A percentile compares a stretch with the other conserved stretches of the same genome.
phyloP scores from a whole-genome alignment of 2,329 filamentous ascomycete genomes.

The Fusarium sp. region DNA sequence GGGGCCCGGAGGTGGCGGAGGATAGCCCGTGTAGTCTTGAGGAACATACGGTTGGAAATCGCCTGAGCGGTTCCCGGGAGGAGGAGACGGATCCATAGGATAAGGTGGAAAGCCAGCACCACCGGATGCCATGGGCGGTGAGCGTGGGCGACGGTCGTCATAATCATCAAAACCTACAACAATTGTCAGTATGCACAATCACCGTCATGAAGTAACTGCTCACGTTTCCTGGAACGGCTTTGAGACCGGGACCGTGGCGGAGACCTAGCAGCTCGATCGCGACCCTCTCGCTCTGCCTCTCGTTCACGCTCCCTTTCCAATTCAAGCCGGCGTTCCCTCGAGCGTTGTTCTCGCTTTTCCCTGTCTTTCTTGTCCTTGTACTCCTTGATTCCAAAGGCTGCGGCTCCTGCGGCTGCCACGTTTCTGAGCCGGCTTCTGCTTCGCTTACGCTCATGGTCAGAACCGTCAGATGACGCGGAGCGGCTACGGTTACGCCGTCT shows the following conservation, averaged over 20 bases:
- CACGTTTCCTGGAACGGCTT: slow-evolving; percentile 47
- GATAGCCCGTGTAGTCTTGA: slow-evolving; percentile 56
- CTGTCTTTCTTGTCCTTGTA: slow-evolving; percentile 60
- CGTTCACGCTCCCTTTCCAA: slow-evolving; percentile 38
- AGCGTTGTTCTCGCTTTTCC: slow-evolving; percentile 50
- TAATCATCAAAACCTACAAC: slow-evolving; percentile 48
- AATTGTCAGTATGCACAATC: slow-evolving; percentile 26
- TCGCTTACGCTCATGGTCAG: slow-evolving; percentile 56
- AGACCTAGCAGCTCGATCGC: slow-evolving; percentile 47
- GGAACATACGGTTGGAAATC: slow-evolving; percentile 57
- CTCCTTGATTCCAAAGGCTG: slow-evolving; percentile 71
- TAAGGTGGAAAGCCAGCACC: slow-evolving; percentile 61
- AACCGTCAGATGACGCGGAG: slow-evolving; percentile 48
- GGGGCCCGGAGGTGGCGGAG: slow-evolving; percentile 53
- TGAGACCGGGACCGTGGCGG: slow-evolving; percentile 35
- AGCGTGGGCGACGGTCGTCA: slow-evolving; percentile 54
- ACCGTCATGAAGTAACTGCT: slow-evolving; percentile 24
- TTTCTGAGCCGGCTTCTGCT: slow-evolving; percentile 66
- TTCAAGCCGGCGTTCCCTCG: slow-evolving; percentile 48
- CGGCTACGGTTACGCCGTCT: slow-evolving; percentile 53
- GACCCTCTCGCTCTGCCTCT: slow-evolving; percentile 34
- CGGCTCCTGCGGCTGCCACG: slow-evolving; percentile 68
- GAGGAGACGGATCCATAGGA: slow-evolving; percentile 47
- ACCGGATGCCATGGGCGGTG: slow-evolving; percentile 63
- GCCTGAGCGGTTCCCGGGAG: slow-evolving; percentile 41